Conservation (phyloP, 176 grass and related monocot species). For the Lolium multiflorum region DNA sequence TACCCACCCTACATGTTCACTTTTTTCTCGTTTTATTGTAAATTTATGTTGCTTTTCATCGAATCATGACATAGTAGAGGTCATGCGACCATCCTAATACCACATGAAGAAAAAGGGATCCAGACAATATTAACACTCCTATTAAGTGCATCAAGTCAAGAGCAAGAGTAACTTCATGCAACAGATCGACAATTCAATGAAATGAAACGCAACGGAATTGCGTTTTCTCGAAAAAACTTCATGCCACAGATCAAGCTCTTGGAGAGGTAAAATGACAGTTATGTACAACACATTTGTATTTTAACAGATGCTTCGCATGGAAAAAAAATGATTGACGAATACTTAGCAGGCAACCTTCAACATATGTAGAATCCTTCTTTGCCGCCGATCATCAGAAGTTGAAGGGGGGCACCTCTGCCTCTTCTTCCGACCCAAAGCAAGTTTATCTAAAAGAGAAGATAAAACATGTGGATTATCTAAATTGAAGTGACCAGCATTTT, state of each 20-base stretch:
- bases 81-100: slow-evolving; percentile 13
- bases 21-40: not conserved
- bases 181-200: not conserved
- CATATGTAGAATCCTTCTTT: slow-evolving; percentile 84
- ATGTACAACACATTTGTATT: slow-evolving; percentile 24
- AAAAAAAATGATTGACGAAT: slow-evolving; percentile 24
- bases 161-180: slow-evolving; percentile 29
- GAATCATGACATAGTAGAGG: slow-evolving; percentile 3
- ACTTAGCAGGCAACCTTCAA: slow-evolving; percentile 62
- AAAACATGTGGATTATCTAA: slow-evolving; percentile 21
- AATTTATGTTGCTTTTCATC: slow-evolving; percentile 4
- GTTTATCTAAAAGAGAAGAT: slow-evolving; percentile 43
- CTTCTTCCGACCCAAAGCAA: slow-evolving; percentile 44
- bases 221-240: not conserved
- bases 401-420: slow-evolving; percentile 52
- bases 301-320: slow-evolving; percentile 35
- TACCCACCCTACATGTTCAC: slow-evolving; percentile 3
- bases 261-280: not conserved
- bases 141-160: slow-evolving; percentile 31
- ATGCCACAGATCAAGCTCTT: slow-evolving; percentile 10
- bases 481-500: slow-evolving; percentile 38
- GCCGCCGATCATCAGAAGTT: slow-evolving; percentile 62
- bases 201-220: too few relatives aligned
- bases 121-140: slow-evolving; percentile 28
- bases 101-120: slow-evolving; percentile 16